These are phyloP conservation scores for Erythrophleum fordii DNA, from an alignment of 306 rosid species.

Conservation along the genomic window DNA sequence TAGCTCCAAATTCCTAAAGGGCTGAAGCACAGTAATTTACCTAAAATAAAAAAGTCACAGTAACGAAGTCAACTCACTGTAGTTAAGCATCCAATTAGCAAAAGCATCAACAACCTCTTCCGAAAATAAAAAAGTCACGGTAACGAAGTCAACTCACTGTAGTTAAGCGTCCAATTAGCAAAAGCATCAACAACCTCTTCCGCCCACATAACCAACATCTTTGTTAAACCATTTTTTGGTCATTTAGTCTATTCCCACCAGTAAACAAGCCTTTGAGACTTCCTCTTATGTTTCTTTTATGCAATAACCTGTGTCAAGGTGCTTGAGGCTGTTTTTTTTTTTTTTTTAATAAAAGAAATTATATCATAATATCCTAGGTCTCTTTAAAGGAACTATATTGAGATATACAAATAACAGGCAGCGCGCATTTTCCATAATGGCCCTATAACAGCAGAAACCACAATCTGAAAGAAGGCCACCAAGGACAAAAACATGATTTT, in stretches of 20 bases:
- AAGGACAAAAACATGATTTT: background rate
- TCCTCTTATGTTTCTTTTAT: background rate
- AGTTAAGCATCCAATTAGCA: background rate
- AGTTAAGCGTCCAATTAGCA: background rate
- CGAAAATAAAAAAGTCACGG: background rate
- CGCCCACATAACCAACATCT: background rate
- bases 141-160: background rate
- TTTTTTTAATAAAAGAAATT: background rate
- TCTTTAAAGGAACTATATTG: background rate
- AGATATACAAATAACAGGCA: constrained; percentile 16
- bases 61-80: background rate
- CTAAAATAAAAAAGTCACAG: background rate
- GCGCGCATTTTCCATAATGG: background rate
- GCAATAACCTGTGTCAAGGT: background rate
- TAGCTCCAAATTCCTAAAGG: no score
- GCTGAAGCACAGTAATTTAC: no score
- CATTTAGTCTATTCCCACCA: background rate
- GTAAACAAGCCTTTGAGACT: background rate
- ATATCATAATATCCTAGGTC: constrained; percentile 13
- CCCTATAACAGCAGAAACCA: constrained; percentile 13
- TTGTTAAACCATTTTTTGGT: background rate
- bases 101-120: background rate
- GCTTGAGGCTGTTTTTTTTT: background rate
- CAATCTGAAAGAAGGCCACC: background rate
- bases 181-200: background rate